Percentiles rank a stretch among this genome's conserved stretches.
These are phyloP conservation scores for Zoysia japonica DNA, from an alignment of 176 grass and related monocot genomes.

Conservation along the genomic window DNA sequence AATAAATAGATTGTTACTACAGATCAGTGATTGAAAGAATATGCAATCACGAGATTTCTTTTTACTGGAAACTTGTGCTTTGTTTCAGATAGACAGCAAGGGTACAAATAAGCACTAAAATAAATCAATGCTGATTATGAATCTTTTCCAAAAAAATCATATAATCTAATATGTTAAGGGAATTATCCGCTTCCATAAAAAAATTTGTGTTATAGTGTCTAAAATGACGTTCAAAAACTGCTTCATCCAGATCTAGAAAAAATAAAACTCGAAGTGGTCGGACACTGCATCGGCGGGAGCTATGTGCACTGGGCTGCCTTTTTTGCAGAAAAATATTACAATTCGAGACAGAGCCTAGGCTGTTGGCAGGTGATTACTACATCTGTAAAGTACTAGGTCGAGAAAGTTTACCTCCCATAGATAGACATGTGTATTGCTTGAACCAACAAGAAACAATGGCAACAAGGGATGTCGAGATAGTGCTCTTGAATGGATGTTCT, in stretches of 20 bases:
- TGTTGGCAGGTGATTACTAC: constrained; percentile 19
- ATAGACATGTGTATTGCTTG: constrained; percentile 60
- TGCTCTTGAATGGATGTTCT: constrained; percentile 65
- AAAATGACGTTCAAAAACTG: background rate
- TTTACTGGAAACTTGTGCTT: background rate
- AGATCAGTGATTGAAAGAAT: background rate
- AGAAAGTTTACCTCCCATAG: constrained; percentile 52
- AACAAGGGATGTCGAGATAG: constrained; percentile 47
- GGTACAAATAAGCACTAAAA: background rate
- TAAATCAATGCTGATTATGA: background rate
- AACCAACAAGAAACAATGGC: constrained; percentile 58
- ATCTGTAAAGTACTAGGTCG: background rate
- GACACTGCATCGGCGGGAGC: no score
- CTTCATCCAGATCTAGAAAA: constrained; percentile 9
- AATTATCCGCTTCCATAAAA: background rate
- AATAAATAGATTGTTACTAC: background rate
- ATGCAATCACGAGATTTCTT: background rate
- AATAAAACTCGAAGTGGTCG: background rate
- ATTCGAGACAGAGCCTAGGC: background rate
- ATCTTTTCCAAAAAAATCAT: background rate
- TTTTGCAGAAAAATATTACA: background rate
- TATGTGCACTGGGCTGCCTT: no score
- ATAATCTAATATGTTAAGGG: background rate
- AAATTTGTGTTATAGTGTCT: background rate
- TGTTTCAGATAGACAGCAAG: background rate